Percentiles rank a stretch among this genome's conserved stretches.
phyloP scores from a whole-genome alignment of 495 filamentous ascomycete species.

The Penicillium flavigenum region DNA sequence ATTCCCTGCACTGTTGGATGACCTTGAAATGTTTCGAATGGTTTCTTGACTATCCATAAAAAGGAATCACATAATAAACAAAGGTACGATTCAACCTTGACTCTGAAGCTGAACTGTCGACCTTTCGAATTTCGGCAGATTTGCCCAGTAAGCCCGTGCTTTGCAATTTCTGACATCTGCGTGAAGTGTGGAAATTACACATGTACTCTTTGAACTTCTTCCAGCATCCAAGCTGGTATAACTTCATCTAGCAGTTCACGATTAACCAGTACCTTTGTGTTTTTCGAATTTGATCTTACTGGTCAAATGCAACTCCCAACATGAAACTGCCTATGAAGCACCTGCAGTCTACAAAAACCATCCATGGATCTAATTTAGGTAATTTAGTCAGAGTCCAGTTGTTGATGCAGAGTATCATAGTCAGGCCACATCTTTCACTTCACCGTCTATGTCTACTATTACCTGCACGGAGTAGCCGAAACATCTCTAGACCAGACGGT shows the following conservation, averaged over 20 bases:
- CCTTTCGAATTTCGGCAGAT: background rate
- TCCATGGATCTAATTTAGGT: background rate
- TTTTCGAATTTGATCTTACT: background rate
- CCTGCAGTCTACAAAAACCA: background rate
- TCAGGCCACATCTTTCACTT: background rate
- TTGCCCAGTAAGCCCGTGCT: constrained; percentile 3
- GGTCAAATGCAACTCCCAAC: background rate
- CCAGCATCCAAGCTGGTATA: background rate
- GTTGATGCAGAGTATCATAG: background rate
- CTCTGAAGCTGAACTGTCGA: background rate
- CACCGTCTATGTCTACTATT: background rate
- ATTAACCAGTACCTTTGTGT: background rate
- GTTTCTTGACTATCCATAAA: background rate
- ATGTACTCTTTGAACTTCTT: background rate
- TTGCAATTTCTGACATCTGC: constrained; percentile 7
- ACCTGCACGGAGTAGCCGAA: constrained; percentile 11
- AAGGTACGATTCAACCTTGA: background rate
- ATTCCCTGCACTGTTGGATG: constrained; percentile 11
- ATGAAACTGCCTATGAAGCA: constrained; percentile 9
- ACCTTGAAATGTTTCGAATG: constrained; percentile 5
- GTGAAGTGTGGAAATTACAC: background rate
- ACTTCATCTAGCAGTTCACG: background rate
- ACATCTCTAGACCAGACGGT: constrained; percentile 11
- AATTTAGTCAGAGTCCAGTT: background rate
- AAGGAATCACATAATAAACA: constrained; percentile 1